Conservation (phyloP, 2,329 filamentous ascomycete genomes). For the Colletotrichum sp. region DNA sequence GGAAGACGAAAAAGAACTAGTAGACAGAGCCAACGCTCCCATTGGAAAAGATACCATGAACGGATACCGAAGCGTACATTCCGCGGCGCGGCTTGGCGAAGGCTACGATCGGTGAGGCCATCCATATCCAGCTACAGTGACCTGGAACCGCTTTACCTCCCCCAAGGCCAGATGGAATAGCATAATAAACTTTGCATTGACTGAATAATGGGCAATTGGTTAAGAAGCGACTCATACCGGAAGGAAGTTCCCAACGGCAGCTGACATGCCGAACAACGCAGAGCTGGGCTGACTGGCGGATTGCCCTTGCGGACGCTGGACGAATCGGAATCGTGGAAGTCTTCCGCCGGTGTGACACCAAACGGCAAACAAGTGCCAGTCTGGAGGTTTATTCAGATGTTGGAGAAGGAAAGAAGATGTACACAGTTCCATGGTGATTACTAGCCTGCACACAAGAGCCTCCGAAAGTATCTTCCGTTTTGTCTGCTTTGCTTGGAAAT, state of each 20-base stretch:
- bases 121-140: not conserved
- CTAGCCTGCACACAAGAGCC: not conserved
- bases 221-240: not conserved
- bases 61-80: slow-evolving; percentile 16
- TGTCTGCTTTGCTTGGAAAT: not conserved
- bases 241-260: not conserved
- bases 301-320: not conserved
- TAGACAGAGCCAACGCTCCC: not conserved
- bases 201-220: not conserved
- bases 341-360: not conserved
- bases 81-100: not conserved
- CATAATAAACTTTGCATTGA: slow-evolving; percentile 10
- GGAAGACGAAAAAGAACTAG: not conserved
- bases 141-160: not conserved
- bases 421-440: not conserved
- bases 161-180: not conserved
- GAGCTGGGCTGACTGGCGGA: not conserved
- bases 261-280: not conserved
- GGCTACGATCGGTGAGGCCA: not conserved
- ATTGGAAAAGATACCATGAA: slow-evolving; percentile 18
- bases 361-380: not conserved
- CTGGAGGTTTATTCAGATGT: not conserved
- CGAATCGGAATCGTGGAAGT: slow-evolving; percentile 6
- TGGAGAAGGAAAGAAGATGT: not conserved
- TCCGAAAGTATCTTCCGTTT: not conserved